Evolutionary conservation across 768 basidiomycete species (phyloP), one percentile per base, ranked within the genome.

Genomic region (Suillus subluteus): DNA sequence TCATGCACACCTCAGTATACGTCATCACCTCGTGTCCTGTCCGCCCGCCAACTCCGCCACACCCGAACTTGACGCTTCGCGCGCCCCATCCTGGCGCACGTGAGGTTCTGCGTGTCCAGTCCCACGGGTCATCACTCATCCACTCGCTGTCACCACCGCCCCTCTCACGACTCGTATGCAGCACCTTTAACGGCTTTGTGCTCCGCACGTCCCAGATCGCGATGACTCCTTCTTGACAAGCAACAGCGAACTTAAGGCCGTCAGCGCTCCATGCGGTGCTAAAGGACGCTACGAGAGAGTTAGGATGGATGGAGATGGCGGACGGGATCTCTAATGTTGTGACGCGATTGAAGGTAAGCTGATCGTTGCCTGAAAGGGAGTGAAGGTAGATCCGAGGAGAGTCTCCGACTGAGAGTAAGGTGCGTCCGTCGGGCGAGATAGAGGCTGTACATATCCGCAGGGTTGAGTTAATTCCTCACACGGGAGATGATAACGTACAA

Each of bases 351-450:
- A 95, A 92, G 4, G 86, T 79, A 69, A 91, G 80, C 35, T 75
- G 79, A 16, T 84, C 78, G 37, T 91, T 88, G 48, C 90, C 90
- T 2, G 87, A 84, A 67, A 96, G 84, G 63, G 88, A 87, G 73
- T 95, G 92, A 16, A 98, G 84, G 74, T 89, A 91, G 13, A 96
- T 89, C 65, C 94, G 90, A 54, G 89, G 87, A 12, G 95, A 95
- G 75, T 98, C 96, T 30, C 96, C 96, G 0, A 96, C 96, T 3
- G 91, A 94, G 1, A 98, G 86, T 16, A 98, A 84, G 0, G 91
- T 95, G 55, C 87, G 86, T 1, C 95, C 91, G 72, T 97, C 94
- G 0, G 94, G 95, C 0, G 95, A 95, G 71, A 98, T 86, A 11
- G 95, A 95, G 5, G 93, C 94, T 96, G 63, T 54, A 50, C 58